These are phyloP conservation scores for Delonix regia DNA, from an alignment of 306 rosid genomes.

Conservation along the genomic window DNA sequence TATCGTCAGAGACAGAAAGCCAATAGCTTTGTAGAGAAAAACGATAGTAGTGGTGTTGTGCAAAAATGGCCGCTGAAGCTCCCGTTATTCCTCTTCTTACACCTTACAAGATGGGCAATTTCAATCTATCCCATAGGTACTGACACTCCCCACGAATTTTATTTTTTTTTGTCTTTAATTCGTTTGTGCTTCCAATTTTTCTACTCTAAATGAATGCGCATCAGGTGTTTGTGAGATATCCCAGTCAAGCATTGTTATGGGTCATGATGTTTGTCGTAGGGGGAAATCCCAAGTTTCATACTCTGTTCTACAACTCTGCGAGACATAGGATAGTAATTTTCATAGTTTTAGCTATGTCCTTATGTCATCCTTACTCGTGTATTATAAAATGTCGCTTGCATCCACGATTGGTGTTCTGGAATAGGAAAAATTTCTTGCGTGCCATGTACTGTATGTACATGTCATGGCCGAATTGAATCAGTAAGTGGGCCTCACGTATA, in stretches of 20 bases:
- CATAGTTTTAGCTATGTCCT: neutral
- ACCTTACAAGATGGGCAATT: slow-evolving; percentile 8
- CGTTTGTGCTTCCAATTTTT: neutral
- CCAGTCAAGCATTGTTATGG: neutral
- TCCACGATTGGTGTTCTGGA: neutral
- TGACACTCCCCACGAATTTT: neutral
- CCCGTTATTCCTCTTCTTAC: neutral
- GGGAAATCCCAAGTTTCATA: neutral
- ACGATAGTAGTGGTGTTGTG: neutral
- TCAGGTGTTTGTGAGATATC: neutral
- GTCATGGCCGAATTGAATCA: neutral
- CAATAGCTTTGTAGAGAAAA: neutral
- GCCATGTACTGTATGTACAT: too few species aligned
- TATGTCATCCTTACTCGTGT: neutral
- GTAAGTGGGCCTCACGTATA: too few species aligned
- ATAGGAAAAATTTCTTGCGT: too few species aligned
- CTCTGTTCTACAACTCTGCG: neutral
- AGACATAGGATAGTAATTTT: neutral
- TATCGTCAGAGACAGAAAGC: neutral
- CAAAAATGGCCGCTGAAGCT: neutral
- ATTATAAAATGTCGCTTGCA: neutral
- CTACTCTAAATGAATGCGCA: neutral
- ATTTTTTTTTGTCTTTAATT: neutral
- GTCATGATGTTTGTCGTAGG: neutral
- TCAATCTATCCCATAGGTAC: slow-evolving; percentile 9